Evolutionary conservation across 345 rosid species (phyloP).

Genomic region (Erodium maritimum): DNA sequence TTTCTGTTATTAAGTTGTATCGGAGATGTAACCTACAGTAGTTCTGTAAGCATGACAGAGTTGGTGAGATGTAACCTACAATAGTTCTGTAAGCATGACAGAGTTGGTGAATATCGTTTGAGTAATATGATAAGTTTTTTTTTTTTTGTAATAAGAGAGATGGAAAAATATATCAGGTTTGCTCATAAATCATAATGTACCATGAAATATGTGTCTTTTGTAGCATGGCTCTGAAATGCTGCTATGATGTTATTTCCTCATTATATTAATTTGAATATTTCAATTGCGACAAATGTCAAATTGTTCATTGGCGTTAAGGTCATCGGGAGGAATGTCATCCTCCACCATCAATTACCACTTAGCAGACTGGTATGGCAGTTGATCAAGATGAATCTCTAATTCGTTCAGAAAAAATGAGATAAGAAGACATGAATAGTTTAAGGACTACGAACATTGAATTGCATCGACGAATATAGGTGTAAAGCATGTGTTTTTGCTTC

Average conservation of each 20-base stretch:
- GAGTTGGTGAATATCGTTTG: background rate
- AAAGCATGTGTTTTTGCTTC: too few species aligned
- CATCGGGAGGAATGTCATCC: conserved; percentile 7
- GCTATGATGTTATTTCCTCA: conserved; percentile 9
- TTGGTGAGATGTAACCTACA: background rate
- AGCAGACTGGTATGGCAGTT: background rate
- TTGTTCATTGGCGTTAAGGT: conserved; percentile 93
- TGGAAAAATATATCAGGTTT: background rate
- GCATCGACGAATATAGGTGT: too few species aligned
- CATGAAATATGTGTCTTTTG: background rate
- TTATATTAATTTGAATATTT: conserved; percentile 11
- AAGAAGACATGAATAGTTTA: conserved; percentile 17
- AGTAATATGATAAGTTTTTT: background rate
- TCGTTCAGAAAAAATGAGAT: conserved; percentile 3
- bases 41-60: background rate
- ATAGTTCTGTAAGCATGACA: background rate
- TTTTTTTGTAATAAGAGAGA: background rate
- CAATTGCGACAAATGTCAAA: conserved; percentile 86
- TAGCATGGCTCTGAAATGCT: background rate
- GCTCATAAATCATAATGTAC: background rate
- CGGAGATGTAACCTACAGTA: background rate
- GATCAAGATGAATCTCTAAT: background rate
- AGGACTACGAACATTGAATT: too few species aligned
- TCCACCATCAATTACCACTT: background rate
- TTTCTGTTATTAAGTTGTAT: too few species aligned